Base-by-base conservation (phyloP, 805 yeast genomes). In the Candida adriatica region DNA sequence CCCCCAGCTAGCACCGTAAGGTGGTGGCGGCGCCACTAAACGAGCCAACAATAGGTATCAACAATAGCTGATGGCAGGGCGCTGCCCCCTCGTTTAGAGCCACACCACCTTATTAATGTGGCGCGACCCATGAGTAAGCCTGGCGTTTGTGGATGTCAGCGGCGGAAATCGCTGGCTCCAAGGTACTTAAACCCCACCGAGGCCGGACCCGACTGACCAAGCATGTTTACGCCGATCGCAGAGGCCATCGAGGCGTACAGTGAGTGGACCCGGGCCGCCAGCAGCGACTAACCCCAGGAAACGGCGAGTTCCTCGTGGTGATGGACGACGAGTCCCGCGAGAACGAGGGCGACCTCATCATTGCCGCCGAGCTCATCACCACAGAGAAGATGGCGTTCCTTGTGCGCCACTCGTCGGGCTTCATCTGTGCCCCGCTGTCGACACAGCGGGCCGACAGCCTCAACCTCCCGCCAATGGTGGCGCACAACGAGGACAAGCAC, bases 301-400 rank as follows among this genome's bases (percentile, higher is more conserved):
- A 46, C 16, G 54, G 55, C 23, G 54, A 86, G 56, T 87, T 90
- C 50, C 66, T 92, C 29, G 73, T 92, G 28, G 98, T 92, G n/a
- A 82, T 92, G 83, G 99, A 92, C 57, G 96, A 92, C 53, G 96
- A 86, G 57, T 72, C 72, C 52, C 77, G 99, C 47, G 99, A 92
- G 58, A 92, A 92, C 57, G 99, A 92, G 62, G 99, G 98, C 32
- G 99, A 92, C 55, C 67, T 92, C 51, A 86, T 92, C 46, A 79
- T 84, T 29, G 94, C 97, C n/a, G 99, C 96, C 23, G 75, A 81
- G 43, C 65, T 65, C 33, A 66, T 78, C 44, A 82, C 94, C 24
- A 75, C 82, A 27, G 79, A 79, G 50, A 75, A 87, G 44, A 86
- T 92, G 96, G 98, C 97, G 2, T 92, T 92, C 49, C 62, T 92